phyloP scores from a whole-genome alignment of 1,139 yeast species.

The Magnusiomyces suaveolens region DNA sequence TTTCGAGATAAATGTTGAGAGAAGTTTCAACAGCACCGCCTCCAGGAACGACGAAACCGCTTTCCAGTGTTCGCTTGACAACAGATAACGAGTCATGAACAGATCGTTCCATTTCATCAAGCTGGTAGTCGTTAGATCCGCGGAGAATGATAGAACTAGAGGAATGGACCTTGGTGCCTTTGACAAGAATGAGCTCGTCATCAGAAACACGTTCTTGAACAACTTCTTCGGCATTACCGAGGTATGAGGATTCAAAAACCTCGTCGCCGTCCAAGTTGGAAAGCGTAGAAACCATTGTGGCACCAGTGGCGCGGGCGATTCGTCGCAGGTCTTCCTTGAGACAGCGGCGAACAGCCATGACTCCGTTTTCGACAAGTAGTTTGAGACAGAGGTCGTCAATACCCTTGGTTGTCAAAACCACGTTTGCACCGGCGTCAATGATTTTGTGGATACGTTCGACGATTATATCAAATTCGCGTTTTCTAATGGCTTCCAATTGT shows the following conservation, averaged over 20 bases:
- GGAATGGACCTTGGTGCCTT: constrained; percentile 90
- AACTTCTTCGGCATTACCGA: constrained; percentile 90
- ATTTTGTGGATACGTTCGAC: constrained; percentile 82
- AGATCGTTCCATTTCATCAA: constrained; percentile 98
- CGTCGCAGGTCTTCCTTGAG: constrained; percentile 93
- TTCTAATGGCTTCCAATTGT: constrained; percentile 89
- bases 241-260: constrained; percentile 75
- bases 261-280: constrained; percentile 97
- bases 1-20: constrained; percentile 85
- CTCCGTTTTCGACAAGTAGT: constrained; percentile 90
- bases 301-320: constrained; percentile 97
- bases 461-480: constrained; percentile 86
- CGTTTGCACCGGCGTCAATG: constrained; percentile 90
- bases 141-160: constrained; percentile 86
- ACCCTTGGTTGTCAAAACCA: constrained; percentile 92
- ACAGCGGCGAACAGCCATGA: constrained; percentile 97
- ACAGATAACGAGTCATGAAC: constrained; percentile 90
- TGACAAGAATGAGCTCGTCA: constrained; percentile 91
- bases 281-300: constrained; percentile 75
- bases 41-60: constrained; percentile 93
- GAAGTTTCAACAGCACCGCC: constrained; percentile 99
- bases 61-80: constrained; percentile 90
- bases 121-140: constrained; percentile 91
- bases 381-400: constrained; percentile 94
- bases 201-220: constrained; percentile 86